Conservation (phyloP, 1,284 basidiomycete species). For the Pseudozyma sp. region DNA sequence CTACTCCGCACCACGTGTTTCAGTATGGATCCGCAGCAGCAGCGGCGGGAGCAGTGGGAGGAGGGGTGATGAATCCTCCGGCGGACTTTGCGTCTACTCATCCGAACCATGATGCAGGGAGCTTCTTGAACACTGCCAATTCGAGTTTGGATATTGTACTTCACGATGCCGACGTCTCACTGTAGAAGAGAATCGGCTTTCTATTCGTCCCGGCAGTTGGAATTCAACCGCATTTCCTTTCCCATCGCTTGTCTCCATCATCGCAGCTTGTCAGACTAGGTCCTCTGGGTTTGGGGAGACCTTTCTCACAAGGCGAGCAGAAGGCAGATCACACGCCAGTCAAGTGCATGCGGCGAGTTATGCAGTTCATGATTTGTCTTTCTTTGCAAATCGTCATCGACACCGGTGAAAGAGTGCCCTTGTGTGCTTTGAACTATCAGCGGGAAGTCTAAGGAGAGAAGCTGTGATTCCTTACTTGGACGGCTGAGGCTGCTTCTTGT, state of each 20-base stretch:
- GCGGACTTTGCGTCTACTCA: constrained; percentile 30
- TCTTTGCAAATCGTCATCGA: too few species aligned
- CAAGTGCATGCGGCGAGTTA: too few species aligned
- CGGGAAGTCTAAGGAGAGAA: background rate
- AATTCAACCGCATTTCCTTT: too few species aligned
- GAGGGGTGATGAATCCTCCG: constrained; percentile 10
- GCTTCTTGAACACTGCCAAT: constrained; percentile 16
- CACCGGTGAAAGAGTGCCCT: too few species aligned
- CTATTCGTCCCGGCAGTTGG: too few species aligned
- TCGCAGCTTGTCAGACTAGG: too few species aligned
- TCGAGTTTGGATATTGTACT: constrained; percentile 18
- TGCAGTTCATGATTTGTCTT: too few species aligned
- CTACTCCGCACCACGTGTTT: background rate
- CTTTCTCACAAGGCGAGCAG: too few species aligned
- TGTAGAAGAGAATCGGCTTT: background rate
- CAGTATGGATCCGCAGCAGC: constrained; percentile 1
- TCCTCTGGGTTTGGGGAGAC: too few species aligned
- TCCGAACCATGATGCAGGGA: constrained; percentile 14
- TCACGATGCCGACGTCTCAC: constrained; percentile 26
- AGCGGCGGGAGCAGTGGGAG: background rate
- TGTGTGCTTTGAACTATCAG: background rate
- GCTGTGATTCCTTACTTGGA: constrained; percentile 9
- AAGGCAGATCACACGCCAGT: too few species aligned
- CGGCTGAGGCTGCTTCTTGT: constrained; percentile 23
- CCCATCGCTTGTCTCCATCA: too few species aligned